Conservation (phyloP, 2,329 filamentous ascomycete species). For the Colletotrichum lini region DNA sequence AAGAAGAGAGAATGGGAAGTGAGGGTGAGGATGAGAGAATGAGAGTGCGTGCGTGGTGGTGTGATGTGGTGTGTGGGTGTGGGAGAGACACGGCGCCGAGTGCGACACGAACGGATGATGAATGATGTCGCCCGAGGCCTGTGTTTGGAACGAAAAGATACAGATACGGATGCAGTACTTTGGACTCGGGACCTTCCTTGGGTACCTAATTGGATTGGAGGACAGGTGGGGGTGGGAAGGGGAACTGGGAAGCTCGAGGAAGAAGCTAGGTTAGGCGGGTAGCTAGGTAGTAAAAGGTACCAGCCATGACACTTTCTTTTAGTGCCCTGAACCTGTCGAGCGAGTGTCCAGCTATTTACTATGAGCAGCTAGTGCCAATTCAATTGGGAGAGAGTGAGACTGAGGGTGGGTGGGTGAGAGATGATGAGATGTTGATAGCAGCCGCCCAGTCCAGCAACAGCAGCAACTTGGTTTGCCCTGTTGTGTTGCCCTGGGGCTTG, state of each 20-base stretch:
- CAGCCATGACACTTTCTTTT: neutral
- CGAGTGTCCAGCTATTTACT: neutral
- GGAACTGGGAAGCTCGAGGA: neutral
- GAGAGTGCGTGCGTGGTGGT: conserved; percentile 12
- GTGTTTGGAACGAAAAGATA: conserved; percentile 18
- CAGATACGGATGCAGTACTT: neutral
- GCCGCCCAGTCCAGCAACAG: neutral
- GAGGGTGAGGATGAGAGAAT: conserved; percentile 9
- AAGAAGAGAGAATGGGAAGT: conserved; percentile 16
- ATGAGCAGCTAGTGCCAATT: neutral
- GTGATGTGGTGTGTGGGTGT: conserved; percentile 9
- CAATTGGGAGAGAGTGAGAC: neutral
- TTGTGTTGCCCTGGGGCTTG: conserved; percentile 18
- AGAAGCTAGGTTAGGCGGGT: neutral
- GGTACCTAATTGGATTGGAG: conserved; percentile 9
- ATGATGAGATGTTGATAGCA: neutral
- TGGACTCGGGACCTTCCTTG: no score
- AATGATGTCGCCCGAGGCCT: conserved; percentile 31
- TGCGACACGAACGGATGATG: conserved; percentile 28
- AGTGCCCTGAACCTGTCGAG: conserved; percentile 3
- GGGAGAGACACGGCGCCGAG: conserved; percentile 17
- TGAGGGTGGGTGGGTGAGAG: neutral
- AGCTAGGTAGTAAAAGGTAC: conserved; percentile 10
- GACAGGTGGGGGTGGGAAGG: neutral
- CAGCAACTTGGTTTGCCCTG: conserved; percentile 4